Conservation (phyloP, 495 filamentous ascomycete species). For the Aspergillus sparsus region DNA sequence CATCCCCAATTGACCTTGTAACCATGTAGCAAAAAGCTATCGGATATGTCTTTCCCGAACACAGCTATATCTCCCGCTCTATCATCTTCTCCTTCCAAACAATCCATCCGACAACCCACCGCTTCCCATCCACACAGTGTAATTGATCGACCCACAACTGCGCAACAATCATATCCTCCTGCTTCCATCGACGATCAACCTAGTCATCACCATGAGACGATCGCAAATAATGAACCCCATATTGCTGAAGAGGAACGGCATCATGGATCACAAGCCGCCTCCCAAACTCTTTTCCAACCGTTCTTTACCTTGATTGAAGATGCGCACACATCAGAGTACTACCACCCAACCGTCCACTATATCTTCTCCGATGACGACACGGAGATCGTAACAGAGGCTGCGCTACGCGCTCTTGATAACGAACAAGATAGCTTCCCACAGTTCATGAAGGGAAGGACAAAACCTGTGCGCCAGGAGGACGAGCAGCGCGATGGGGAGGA, state of each 20-base stretch:
- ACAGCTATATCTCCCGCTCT: conserved; percentile 26
- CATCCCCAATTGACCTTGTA: conserved; percentile 18
- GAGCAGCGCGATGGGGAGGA: conserved; percentile 20
- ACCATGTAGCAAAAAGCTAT: conserved; percentile 36
- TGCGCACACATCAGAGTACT: conserved; percentile 49
- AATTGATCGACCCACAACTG: conserved; percentile 27
- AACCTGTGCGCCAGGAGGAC: conserved; percentile 17
- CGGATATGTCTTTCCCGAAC: conserved; percentile 44
- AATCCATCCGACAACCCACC: conserved; percentile 26
- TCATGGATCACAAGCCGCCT: conserved; percentile 13
- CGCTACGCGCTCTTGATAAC: conserved; percentile 43
- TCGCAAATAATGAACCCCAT: conserved; percentile 14
- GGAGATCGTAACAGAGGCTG: conserved; percentile 62
- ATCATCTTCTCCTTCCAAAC: conserved; percentile 36
- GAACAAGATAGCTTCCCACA: conserved; percentile 29
- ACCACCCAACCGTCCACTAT: conserved; percentile 85
- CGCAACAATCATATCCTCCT: conserved; percentile 20
- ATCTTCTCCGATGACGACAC: conserved; percentile 78
- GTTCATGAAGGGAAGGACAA: conserved; percentile 23
- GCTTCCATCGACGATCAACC: conserved; percentile 17
- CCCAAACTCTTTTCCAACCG: conserved; percentile 41
- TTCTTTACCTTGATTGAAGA: conserved; percentile 59
- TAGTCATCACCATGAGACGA: conserved; percentile 14
- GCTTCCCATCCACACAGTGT: conserved; percentile 27
- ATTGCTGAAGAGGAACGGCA: conserved; percentile 16